Evolutionary conservation across 495 filamentous ascomycete genomes (phyloP).

Genomic region (Haplographium delicatum): DNA sequence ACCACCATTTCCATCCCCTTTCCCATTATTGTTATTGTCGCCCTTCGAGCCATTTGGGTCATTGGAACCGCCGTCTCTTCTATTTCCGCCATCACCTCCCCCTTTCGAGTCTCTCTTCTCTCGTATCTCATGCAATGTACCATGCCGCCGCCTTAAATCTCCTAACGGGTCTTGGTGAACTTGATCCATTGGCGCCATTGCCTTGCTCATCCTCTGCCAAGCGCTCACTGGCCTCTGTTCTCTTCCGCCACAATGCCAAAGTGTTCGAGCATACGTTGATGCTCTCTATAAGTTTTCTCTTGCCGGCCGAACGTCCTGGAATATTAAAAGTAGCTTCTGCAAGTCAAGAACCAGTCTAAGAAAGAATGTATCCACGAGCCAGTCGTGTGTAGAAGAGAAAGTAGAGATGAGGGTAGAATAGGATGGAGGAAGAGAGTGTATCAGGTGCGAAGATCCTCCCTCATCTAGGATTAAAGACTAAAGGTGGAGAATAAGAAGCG

Average conservation of each 20-base stretch:
- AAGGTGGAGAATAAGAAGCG: not conserved
- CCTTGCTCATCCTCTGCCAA: conserved; percentile 20
- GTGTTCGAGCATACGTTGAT: conserved; percentile 10
- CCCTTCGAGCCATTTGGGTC: conserved; percentile 5
- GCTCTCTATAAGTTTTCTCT: conserved; percentile 1
- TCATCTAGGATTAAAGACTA: conserved; percentile 11
- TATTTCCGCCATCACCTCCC: not conserved
- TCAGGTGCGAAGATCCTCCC: conserved; percentile 23
- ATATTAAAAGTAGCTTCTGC: not conserved
- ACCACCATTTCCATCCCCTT: conserved; percentile 11
- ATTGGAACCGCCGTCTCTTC: not conserved
- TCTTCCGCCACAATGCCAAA: conserved; percentile 14
- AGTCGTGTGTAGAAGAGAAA: conserved; percentile 22
- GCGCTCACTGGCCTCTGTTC: not conserved
- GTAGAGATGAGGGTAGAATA: conserved; percentile 28
- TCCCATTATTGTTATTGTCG: conserved; percentile 13
- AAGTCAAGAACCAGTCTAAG: conserved; percentile 12
- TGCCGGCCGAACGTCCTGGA: no score
- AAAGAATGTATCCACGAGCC: conserved; percentile 23
- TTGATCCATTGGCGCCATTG: conserved; percentile 23
- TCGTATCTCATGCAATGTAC: not conserved
- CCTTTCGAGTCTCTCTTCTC: not conserved
- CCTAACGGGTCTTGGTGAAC: not conserved
- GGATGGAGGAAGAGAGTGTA: conserved; percentile 23
- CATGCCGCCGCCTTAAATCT: conserved; percentile 4